These are phyloP conservation scores for Nissolia schottii DNA, from an alignment of 306 rosid species.

Conservation along the genomic window DNA sequence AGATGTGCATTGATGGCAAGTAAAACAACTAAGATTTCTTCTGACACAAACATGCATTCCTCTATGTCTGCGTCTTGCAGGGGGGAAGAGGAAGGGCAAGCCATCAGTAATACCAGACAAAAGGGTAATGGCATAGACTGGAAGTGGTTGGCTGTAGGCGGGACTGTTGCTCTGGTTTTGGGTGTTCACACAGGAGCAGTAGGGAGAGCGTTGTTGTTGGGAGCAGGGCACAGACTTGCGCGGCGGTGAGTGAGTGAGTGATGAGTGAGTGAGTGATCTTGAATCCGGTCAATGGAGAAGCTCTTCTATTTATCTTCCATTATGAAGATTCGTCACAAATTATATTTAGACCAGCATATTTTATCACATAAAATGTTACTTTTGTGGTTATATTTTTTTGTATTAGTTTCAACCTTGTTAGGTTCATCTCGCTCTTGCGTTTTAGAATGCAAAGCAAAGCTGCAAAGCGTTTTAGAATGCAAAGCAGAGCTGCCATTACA, in stretches of 20 bases:
- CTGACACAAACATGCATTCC: conserved; percentile 37
- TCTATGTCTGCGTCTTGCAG: conserved; percentile 32
- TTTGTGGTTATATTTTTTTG: conserved; percentile 9
- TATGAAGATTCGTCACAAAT: conserved; percentile 21
- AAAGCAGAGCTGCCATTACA: neutral
- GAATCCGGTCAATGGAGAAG: conserved; percentile 6
- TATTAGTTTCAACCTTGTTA: neutral
- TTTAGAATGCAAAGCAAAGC: conserved; percentile 18
- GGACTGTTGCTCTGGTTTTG: conserved; percentile 84
- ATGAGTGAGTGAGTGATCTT: too few relatives aligned
- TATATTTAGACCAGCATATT: conserved; percentile 19
- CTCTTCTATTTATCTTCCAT: conserved; percentile 15
- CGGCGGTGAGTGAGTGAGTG: conserved; percentile 57
- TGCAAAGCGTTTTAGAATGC: conserved; percentile 15
- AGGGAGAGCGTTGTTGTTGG: conserved; percentile 74
- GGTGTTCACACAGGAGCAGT: conserved; percentile 81
- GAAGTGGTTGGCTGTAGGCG: conserved; percentile 95
- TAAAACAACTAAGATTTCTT: conserved; percentile 62
- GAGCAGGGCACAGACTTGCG: conserved; percentile 87
- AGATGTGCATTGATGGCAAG: conserved; percentile 73
- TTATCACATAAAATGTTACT: conserved; percentile 12
- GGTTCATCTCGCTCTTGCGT: neutral
- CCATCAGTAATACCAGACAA: conserved; percentile 16
- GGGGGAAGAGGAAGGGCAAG: conserved; percentile 46
- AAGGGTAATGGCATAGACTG: conserved; percentile 65